Evolutionary conservation across 73 alveolate genomes (phyloP).

Genomic region (Paramecium octaurelia): DNA sequence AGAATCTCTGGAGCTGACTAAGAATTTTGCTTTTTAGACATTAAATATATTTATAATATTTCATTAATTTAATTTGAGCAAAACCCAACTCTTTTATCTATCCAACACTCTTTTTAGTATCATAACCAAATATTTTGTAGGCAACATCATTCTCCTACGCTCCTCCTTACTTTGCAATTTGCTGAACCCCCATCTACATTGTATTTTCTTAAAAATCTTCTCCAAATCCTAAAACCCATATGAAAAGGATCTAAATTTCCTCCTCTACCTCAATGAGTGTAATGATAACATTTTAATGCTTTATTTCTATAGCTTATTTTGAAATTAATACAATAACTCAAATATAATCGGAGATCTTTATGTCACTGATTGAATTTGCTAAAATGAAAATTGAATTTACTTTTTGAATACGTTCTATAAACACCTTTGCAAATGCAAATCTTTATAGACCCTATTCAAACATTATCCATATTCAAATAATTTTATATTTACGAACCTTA

Average conservation of each 20-base stretch:
- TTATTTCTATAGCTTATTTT: not conserved
- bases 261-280: not conserved
- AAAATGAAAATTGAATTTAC: not conserved
- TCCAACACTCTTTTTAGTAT: not conserved
- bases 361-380: not conserved
- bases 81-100: not conserved
- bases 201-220: not conserved
- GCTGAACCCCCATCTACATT: not conserved
- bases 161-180: not conserved
- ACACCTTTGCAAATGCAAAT: constrained; percentile 9
- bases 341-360: not conserved
- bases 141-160: not conserved
- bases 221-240: not conserved
- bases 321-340: not conserved
- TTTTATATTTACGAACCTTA: not conserved
- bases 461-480: not conserved
- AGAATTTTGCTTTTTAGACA: not conserved
- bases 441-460: not conserved
- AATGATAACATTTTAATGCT: not conserved
- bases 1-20: constrained; percentile 8
- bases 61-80: not conserved
- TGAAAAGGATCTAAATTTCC: not conserved
- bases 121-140: not conserved
- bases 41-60: not conserved
- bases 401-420: not conserved